A percentile compares a stretch with the other conserved stretches of the same genome.
These are phyloP conservation scores for Lentinula novae-zelandiae DNA, from an alignment of 1,284 basidiomycete species.

Conservation along the genomic window DNA sequence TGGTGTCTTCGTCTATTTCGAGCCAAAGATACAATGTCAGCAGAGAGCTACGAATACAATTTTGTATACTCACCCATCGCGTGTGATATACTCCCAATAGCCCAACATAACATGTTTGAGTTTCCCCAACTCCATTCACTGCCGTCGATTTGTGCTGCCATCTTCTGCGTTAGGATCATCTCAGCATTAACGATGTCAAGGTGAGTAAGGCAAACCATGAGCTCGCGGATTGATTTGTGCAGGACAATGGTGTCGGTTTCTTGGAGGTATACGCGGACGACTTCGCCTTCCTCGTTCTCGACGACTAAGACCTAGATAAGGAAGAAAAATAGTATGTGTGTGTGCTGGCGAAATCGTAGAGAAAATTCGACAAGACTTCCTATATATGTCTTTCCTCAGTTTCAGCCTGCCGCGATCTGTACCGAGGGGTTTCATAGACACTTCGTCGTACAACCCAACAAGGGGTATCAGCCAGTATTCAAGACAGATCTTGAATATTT, in stretches of 20 bases:
- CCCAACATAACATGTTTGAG: slow-evolving; percentile 99
- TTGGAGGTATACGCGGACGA: slow-evolving; percentile 99
- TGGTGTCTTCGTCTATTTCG: slow-evolving; percentile 86
- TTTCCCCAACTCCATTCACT: slow-evolving; percentile 99
- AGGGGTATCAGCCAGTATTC: slow-evolving; percentile 99
- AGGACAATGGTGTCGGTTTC: slow-evolving; percentile 98
- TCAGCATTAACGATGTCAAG: slow-evolving; percentile 96
- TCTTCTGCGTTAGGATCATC: slow-evolving; percentile 94
- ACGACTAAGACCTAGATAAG: slow-evolving; percentile 84
- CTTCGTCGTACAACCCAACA: slow-evolving; percentile 95
- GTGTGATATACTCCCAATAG: slow-evolving; percentile 98
- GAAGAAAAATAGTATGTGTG: slow-evolving; percentile 10
- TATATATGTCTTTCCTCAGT: slow-evolving; percentile 91
- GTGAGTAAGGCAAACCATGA: slow-evolving; percentile 96
- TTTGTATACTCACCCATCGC: slow-evolving; percentile 84
- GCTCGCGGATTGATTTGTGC: slow-evolving; percentile 98
- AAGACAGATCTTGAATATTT: slow-evolving; percentile 99
- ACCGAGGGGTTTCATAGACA: slow-evolving; percentile 86
- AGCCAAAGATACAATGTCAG: slow-evolving; percentile 11
- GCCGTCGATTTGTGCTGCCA: slow-evolving; percentile 95
- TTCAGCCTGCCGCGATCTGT: slow-evolving; percentile 90
- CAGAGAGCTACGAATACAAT: not conserved
- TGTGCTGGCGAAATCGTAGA: too few species aligned
- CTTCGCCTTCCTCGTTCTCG: slow-evolving; percentile 99
- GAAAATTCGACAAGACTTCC: slow-evolving; percentile 87